Evolutionary conservation across 768 basidiomycete genomes (phyloP), one percentile per base, ranked within the genome.

Genomic region (Pleurotus giganteus): DNA sequence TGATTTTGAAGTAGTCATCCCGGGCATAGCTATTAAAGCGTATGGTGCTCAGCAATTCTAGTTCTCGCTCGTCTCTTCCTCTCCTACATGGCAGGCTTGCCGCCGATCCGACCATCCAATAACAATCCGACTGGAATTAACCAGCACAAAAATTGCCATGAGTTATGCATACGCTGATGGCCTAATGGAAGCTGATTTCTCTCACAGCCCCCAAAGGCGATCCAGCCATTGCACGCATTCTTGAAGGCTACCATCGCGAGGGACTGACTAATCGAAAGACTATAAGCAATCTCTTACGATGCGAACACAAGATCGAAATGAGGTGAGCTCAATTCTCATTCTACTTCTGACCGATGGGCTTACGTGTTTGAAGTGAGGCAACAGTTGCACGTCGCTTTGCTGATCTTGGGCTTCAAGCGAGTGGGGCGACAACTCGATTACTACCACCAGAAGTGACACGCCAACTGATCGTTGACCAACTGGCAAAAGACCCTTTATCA

Each of bases 401-500:
- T 53, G 57, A 57, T 19, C 59, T 71, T 9, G 69, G 69, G 11
- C 55, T 72, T 3, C 54, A 57, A 17, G 71, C 60, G 3, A 70
- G 72, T 51, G 56, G 65, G 9, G 57, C 57, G 3, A 71, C 69
- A 11, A 74, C 69, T 1, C 53, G 41, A 12, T 54, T 60, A 5
- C 60, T 72, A 9, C 58, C 63, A 9, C 66, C 70, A 15, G 56
- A 47, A 1, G 61, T 61, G 2, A 74, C 71, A 53, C 54, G 63
- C 2, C 67, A 72, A 32, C 64, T 74, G 12, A 62, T 74, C 15
- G 42, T 69, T 5, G 66, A 69, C 32, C 69, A 73, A 58, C 66
- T 74, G 65, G 60, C 60, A 9, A 69, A 68, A 43, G 73, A 74
- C 47, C 64, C 67, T 1, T 59, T 53, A 23, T 63, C 67, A 27